A percentile compares a stretch with the other conserved stretches of the same genome.
Conservation (phyloP, 805 yeast genomes). For the Cyberlindnera veronae region DNA sequence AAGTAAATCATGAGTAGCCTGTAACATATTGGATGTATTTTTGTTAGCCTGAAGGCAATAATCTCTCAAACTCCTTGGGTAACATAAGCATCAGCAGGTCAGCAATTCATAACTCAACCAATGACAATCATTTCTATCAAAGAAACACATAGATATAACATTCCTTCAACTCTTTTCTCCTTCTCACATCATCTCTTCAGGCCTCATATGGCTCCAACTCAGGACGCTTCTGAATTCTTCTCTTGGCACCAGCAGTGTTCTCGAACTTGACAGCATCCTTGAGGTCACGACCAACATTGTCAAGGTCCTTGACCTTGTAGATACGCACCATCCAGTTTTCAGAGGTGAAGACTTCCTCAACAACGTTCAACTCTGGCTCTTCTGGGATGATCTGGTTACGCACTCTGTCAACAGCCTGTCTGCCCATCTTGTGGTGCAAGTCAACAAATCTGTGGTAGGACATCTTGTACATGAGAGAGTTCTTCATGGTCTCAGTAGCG, state of each 20-base stretch:
- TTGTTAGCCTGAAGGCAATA: no score
- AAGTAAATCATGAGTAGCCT: no score
- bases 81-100: not conserved
- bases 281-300: slow-evolving; percentile 79
- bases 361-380: slow-evolving; percentile 58
- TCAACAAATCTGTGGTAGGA: slow-evolving; percentile 84
- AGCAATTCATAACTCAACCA: not conserved
- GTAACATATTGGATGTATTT: no score
- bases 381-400: slow-evolving; percentile 75
- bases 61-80: no score
- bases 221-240: slow-evolving; percentile 49
- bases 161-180: not conserved
- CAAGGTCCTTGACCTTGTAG: slow-evolving; percentile 86
- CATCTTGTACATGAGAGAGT: slow-evolving; percentile 93
- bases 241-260: slow-evolving; percentile 35
- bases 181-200: slow-evolving; percentile 1
- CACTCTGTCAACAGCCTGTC: slow-evolving; percentile 76
- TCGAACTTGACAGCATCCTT: slow-evolving; percentile 54
- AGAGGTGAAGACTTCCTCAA: slow-evolving; percentile 92
- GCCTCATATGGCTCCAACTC: slow-evolving; percentile 35
- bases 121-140: not conserved
- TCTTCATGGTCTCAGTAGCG: slow-evolving; percentile 82
- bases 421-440: slow-evolving; percentile 43
- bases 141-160: not conserved
- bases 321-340: slow-evolving; percentile 97